Conservation (phyloP, 202 grass and related monocot species). For the Dendrocalamus latiflorus region DNA sequence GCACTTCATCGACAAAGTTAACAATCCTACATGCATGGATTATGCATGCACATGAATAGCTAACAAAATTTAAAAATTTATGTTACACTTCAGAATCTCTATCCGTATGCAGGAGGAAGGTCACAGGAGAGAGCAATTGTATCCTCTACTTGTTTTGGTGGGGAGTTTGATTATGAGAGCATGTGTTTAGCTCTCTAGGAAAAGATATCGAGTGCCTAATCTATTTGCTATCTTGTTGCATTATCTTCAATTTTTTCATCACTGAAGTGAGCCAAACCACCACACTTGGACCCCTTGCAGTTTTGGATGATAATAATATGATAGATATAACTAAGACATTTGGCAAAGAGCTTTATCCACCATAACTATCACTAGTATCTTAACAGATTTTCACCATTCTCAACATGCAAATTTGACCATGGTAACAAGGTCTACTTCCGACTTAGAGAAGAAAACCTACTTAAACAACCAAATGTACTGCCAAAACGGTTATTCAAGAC, state of each 20-base stretch:
- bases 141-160: neutral
- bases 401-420: slow-evolving; percentile 1
- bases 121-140: neutral
- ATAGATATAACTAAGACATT: slow-evolving; percentile 6
- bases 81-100: neutral
- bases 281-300: neutral
- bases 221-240: neutral
- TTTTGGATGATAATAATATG: too few species aligned
- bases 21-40: neutral
- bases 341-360: neutral
- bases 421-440: neutral
- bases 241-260: neutral
- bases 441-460: neutral
- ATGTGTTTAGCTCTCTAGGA: neutral
- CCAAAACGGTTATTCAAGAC: neutral
- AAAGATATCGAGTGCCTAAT: neutral
- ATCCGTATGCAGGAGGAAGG: neutral
- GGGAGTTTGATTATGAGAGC: neutral
- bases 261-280: neutral
- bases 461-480: too few species aligned
- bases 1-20: neutral
- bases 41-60: neutral
- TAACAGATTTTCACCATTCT: neutral
- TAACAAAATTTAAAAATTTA: neutral
- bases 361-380: neutral